Evolutionary conservation across 2,329 filamentous ascomycete genomes (phyloP), one percentile per base, ranked within the genome.

Genomic region (Aspergillus oerlinghausenensis): DNA sequence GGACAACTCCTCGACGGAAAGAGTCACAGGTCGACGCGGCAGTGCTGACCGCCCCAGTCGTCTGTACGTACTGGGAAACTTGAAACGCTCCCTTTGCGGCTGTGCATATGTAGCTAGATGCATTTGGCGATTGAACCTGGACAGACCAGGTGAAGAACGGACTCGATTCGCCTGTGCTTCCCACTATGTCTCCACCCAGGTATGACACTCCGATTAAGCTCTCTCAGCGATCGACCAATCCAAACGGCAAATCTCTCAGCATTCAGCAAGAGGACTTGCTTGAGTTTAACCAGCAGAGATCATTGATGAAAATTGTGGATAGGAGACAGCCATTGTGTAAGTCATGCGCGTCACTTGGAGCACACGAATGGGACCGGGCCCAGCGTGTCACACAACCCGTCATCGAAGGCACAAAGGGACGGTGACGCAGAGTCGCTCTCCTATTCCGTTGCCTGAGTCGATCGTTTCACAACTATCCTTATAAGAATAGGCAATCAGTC

Each of bases 71-170:
- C 38, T 32, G 47, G 25, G 29, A 19, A 32, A 51, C 10, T 28
- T 45, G 49, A 55, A 52, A 55, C 38, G 32, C 19, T 29, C 19
- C 35, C 19, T 42, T 23, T 54, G 59, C 54, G 50, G 54, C 42
- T 51, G 40, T 54, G 57, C 57, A 51, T 51, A 55, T 43, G 29
- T 57, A 55, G 35, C 50, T 56, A 52, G 29, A 35, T 50, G 19
- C 32, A 32, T 50, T 58, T 21, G 51, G 53, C 26, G 25, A 51
- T 40, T n/a, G 35, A 32, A 28, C 10, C 21, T 47, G n/a, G 11
- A 14, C 10, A 47, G 23, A 7, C 19, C 11, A 25, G 21, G 11
- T 23, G 21, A 43, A 29, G 6, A 19, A 29, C 32, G 10, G 42
- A 45, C n/a, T 53, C 55, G 32, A 50, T 53, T 51, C 54, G 49